Percentiles rank a stretch among this genome's conserved stretches.
These are phyloP conservation scores for Cinnamomum micranthum DNA, from an alignment of 164 flowering plant species.

Conservation along the genomic window DNA sequence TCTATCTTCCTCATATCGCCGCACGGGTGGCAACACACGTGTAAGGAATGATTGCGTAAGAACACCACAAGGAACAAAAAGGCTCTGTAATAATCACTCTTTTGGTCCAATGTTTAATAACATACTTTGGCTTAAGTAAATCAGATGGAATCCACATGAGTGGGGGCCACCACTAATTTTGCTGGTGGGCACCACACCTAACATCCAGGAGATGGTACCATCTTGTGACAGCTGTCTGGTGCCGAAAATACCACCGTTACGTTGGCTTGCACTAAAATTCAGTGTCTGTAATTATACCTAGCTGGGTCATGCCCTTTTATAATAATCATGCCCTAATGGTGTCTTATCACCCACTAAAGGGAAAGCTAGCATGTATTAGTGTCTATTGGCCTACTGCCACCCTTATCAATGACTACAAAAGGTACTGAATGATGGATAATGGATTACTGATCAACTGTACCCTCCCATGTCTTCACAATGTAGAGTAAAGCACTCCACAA, in stretches of 20 bases:
- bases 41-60: neutral
- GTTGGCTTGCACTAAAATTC: neutral
- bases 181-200: neutral
- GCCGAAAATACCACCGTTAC: neutral
- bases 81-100: too few relatives aligned
- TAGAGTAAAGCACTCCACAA: too few relatives aligned
- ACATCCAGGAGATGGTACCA: neutral
- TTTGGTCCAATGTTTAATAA: too few relatives aligned
- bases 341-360: neutral
- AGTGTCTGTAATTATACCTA: neutral
- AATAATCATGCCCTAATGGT: neutral
- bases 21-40: neutral
- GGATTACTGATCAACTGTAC: neutral
- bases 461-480: too few relatives aligned
- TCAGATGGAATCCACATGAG: conserved; percentile 4
- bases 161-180: neutral
- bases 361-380: neutral
- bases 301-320: neutral
- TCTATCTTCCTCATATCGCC: neutral
- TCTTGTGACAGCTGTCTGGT: neutral
- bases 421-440: neutral
- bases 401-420: neutral
- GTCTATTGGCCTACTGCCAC: neutral
- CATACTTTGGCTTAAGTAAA: neutral
- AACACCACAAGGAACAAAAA: neutral